These are phyloP conservation scores for Tulasnella sp. DNA, from an alignment of 768 basidiomycete species.

Conservation along the genomic window DNA sequence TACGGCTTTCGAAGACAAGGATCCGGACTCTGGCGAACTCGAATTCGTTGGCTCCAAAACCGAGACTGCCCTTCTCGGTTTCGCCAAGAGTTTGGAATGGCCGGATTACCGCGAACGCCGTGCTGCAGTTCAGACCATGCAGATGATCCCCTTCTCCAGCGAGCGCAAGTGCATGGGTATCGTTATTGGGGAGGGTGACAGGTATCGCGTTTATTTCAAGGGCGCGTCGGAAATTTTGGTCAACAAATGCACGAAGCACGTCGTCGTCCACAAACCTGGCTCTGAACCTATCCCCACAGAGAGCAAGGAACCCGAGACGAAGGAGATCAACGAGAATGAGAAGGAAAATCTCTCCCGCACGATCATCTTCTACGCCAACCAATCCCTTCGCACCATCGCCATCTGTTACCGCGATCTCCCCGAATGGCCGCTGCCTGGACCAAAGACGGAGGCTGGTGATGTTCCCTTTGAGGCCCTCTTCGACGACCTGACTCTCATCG, in stretches of 20 bases:
- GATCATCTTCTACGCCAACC: constrained; percentile 96
- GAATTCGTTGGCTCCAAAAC: constrained; percentile 89
- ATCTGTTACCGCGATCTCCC: constrained; percentile 84
- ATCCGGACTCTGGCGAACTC: constrained; percentile 44
- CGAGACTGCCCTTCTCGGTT: constrained; percentile 78
- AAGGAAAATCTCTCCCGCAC: constrained; percentile 79
- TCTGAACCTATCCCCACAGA: constrained; percentile 20
- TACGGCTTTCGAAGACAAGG: constrained; percentile 80
- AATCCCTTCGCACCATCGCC: constrained; percentile 87
- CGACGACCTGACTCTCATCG: constrained; percentile 67
- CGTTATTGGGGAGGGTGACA: constrained; percentile 42
- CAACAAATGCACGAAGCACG: constrained; percentile 57
- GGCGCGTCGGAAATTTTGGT: constrained; percentile 90
- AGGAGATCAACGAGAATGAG: constrained; percentile 49
- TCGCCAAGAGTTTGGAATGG: constrained; percentile 76
- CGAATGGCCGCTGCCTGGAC: constrained; percentile 63
- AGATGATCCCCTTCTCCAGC: constrained; percentile 90
- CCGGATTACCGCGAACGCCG: constrained; percentile 53
- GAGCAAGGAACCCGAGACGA: constrained; percentile 38
- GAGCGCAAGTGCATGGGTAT: constrained; percentile 93
- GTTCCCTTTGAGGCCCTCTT: constrained; percentile 61
- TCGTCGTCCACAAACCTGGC: constrained; percentile 44
- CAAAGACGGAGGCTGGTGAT: constrained; percentile 37
- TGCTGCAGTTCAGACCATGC: constrained; percentile 44
- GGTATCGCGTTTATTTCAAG: constrained; percentile 68